These are phyloP conservation scores for Entomortierella lignicola DNA, from an alignment of 192 early-diverging fungal genomes.

Conservation along the genomic window DNA sequence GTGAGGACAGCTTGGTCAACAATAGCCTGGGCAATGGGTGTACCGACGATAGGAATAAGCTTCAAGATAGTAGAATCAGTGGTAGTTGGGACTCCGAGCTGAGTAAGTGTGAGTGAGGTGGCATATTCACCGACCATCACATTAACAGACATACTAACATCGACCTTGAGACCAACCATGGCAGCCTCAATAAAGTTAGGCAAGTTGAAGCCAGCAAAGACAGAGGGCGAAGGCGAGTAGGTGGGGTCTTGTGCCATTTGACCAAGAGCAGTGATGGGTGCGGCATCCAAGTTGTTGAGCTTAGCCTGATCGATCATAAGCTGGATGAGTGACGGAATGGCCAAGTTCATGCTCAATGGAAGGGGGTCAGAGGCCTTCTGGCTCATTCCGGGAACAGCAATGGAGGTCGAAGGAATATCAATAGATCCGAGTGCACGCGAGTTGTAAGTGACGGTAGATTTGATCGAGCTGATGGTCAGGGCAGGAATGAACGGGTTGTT, in stretches of 20 bases:
- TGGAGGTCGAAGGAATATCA: slow-evolving; percentile 58
- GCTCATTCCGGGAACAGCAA: slow-evolving; percentile 54
- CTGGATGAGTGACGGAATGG: slow-evolving; percentile 59
- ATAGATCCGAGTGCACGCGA: slow-evolving; percentile 59
- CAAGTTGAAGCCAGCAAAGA: slow-evolving; percentile 63
- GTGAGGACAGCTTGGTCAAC: slow-evolving; percentile 48
- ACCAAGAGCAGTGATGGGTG: slow-evolving; percentile 58
- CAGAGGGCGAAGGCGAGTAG: slow-evolving; percentile 32
- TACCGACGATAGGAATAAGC: slow-evolving; percentile 64
- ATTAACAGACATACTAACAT: slow-evolving; percentile 57
- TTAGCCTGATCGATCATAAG: slow-evolving; percentile 60
- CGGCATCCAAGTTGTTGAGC: slow-evolving; percentile 52
- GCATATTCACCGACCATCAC: slow-evolving; percentile 64
- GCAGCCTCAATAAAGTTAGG: slow-evolving; percentile 58
- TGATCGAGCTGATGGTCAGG: slow-evolving; percentile 60
- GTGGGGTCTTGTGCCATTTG: slow-evolving; percentile 52
- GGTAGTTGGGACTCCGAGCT: slow-evolving; percentile 54
- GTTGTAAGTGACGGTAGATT: slow-evolving; percentile 57
- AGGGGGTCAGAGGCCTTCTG: slow-evolving; percentile 44
- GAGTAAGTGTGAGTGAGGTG: slow-evolving; percentile 53
- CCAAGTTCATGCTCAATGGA: slow-evolving; percentile 62
- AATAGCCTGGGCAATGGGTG: slow-evolving; percentile 66
- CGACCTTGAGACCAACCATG: slow-evolving; percentile 58
- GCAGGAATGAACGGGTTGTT: slow-evolving; percentile 67
- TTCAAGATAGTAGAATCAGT: slow-evolving; percentile 62